A percentile compares a stretch with the other conserved stretches of the same genome.
These are phyloP conservation scores for Friedmanniomyces endolithicus DNA, from an alignment of 495 filamentous ascomycete species.

Conservation along the genomic window DNA sequence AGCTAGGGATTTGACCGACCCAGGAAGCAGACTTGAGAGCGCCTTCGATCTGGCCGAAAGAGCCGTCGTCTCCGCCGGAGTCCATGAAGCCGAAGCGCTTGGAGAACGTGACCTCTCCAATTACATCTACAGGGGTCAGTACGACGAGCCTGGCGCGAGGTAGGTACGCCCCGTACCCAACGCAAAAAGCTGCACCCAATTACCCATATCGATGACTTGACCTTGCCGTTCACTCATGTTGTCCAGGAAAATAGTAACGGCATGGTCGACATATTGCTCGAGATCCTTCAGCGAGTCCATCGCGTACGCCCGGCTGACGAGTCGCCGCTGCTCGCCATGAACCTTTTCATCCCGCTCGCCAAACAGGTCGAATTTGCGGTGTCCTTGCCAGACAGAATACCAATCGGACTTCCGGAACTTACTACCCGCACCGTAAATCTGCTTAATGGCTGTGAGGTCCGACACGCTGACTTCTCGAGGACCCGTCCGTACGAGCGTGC, in stretches of 20 bases:
- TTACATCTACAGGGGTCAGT: conserved; percentile 19
- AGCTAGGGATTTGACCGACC: conserved; percentile 25
- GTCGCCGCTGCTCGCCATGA: conserved; percentile 25
- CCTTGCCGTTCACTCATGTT: conserved; percentile 17
- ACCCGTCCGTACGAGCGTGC: conserved; percentile 23
- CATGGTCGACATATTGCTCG: conserved; percentile 25
- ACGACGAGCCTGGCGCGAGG: not conserved
- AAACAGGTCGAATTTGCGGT: conserved; percentile 30
- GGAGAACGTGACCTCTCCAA: conserved; percentile 28
- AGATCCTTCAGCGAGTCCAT: conserved; percentile 27
- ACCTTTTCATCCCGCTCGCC: conserved; percentile 24
- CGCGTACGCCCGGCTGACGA: conserved; percentile 25
- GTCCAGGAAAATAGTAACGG: conserved; percentile 21
- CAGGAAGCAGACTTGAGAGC: conserved; percentile 23
- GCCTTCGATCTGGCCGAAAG: conserved; percentile 22
- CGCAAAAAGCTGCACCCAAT: conserved; percentile 29
- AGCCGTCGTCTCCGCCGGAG: conserved; percentile 23
- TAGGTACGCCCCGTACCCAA: conserved; percentile 21
- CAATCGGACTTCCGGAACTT: conserved; percentile 27
- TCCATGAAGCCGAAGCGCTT: conserved; percentile 28
- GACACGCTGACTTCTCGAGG: conserved; percentile 26
- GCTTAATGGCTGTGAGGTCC: conserved; percentile 26
- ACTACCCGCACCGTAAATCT: conserved; percentile 28
- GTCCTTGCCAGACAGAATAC: conserved; percentile 30
- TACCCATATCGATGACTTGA: conserved; percentile 24